Conservation (phyloP, 495 filamentous ascomycete genomes). For the Viridothelium virens region DNA sequence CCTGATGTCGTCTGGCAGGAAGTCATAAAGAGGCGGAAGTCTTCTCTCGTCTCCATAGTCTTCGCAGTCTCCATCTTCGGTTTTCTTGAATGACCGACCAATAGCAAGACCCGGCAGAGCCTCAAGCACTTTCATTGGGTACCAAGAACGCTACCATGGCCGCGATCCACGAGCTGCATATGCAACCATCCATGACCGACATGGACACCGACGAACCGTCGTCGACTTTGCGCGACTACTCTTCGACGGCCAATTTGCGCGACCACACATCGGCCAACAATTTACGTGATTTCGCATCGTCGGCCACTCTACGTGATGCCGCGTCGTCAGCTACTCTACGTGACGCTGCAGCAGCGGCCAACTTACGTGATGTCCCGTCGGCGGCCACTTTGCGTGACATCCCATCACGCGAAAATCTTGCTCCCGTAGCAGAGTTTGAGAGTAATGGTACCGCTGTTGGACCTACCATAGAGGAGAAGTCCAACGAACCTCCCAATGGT, state of each 20-base stretch:
- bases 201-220: neutral
- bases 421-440: too few relatives aligned
- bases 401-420: too few relatives aligned
- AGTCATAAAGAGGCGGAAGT: too few relatives aligned
- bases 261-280: too few relatives aligned
- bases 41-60: neutral
- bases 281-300: too few relatives aligned
- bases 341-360: too few relatives aligned
- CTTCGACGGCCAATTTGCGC: neutral
- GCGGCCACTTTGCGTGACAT: too few relatives aligned
- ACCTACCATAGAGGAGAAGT: neutral
- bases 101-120: neutral
- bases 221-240: neutral
- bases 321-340: too few relatives aligned
- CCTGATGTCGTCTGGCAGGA: too few relatives aligned
- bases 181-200: neutral
- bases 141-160: neutral
- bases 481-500: conserved; percentile 38
- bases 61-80: too few relatives aligned
- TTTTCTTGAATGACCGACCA: neutral
- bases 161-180: neutral
- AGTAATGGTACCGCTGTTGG: neutral
- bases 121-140: neutral
- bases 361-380: too few relatives aligned
- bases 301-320: too few relatives aligned